Percentiles rank a stretch among this genome's conserved stretches.
These are phyloP conservation scores for Xylaria sp. DNA, from an alignment of 2,329 filamentous ascomycete genomes.

Conservation along the genomic window DNA sequence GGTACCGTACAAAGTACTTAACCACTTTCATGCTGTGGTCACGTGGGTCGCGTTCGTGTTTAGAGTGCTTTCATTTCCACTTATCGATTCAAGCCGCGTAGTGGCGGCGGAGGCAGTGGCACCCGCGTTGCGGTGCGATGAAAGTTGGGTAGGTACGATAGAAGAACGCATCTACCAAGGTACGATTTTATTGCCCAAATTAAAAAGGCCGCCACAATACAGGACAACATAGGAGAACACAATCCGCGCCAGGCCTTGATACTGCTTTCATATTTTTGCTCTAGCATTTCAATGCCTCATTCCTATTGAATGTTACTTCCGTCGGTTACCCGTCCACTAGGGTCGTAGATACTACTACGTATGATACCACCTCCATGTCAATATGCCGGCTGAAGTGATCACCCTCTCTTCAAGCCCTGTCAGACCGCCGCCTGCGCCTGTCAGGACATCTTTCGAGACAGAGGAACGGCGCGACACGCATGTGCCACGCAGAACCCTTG, in stretches of 20 bases:
- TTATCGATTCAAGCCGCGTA: conserved; percentile 2
- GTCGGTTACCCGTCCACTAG: not conserved
- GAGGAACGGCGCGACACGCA: conserved; percentile 19
- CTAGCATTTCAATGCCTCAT: not conserved
- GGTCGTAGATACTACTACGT: not conserved
- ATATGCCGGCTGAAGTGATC: conserved; percentile 54
- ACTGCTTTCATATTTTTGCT: not conserved
- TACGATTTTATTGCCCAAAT: conserved; percentile 1
- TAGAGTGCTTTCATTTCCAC: conserved; percentile 15
- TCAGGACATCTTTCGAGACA: conserved; percentile 18
- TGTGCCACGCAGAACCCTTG: conserved; percentile 31
- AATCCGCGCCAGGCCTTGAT: not conserved
- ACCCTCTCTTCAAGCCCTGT: conserved; percentile 51
- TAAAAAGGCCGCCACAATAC: conserved; percentile 2
- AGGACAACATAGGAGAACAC: not conserved
- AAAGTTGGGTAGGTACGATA: not conserved
- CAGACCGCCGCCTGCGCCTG: conserved; percentile 27
- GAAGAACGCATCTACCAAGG: not conserved
- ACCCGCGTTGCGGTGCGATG: not conserved
- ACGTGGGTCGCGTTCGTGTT: conserved; percentile 25
- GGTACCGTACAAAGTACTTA: too few relatives aligned
- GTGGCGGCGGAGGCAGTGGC: not conserved
- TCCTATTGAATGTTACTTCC: not conserved
- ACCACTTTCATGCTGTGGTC: too few relatives aligned
- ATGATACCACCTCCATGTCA: conserved; percentile 5